These are phyloP conservation scores for Fomitopsis serialis DNA, from an alignment of 768 basidiomycete species.

Conservation along the genomic window DNA sequence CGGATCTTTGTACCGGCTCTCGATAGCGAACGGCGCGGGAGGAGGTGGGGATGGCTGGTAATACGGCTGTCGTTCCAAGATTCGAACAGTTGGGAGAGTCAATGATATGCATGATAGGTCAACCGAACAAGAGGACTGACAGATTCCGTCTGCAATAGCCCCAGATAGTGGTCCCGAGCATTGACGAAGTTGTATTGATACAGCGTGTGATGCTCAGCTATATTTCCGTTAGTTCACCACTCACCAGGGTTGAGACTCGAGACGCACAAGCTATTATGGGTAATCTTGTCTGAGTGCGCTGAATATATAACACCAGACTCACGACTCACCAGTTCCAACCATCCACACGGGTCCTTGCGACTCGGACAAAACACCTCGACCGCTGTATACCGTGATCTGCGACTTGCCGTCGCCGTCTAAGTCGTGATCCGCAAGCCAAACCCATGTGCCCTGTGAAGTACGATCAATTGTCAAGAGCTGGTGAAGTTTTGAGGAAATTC, in stretches of 20 bases:
- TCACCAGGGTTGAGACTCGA: no score
- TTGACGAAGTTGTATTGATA: slow-evolving; percentile 66
- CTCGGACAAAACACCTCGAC: slow-evolving; percentile 70
- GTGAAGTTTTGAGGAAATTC: no score
- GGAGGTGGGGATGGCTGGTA: slow-evolving; percentile 56
- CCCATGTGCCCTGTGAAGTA: slow-evolving; percentile 55
- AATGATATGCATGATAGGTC: not conserved
- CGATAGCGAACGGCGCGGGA: slow-evolving; percentile 49
- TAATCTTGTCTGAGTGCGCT: no score
- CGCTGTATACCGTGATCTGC: slow-evolving; percentile 47
- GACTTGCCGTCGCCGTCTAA: slow-evolving; percentile 58
- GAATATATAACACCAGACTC: slow-evolving; percentile 5
- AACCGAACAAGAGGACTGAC: slow-evolving; percentile 15
- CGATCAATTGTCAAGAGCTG: slow-evolving; percentile 1
- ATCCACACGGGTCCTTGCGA: slow-evolving; percentile 77
- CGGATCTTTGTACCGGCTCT: slow-evolving; percentile 48
- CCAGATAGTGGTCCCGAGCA: slow-evolving; percentile 64
- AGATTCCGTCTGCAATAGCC: slow-evolving; percentile 72
- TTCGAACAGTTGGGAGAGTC: no score
- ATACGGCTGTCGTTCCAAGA: slow-evolving; percentile 53
- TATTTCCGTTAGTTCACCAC: no score
- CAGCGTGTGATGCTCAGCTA: slow-evolving; percentile 61
- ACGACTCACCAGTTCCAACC: slow-evolving; percentile 56
- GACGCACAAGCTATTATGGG: slow-evolving; percentile 6
- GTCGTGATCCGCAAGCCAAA: slow-evolving; percentile 80